Percentiles rank a stretch among this genome's conserved stretches.
Evolutionary conservation across 2,329 filamentous ascomycete genomes (phyloP).

Genomic region (Herpomyces periplanetae): DNA sequence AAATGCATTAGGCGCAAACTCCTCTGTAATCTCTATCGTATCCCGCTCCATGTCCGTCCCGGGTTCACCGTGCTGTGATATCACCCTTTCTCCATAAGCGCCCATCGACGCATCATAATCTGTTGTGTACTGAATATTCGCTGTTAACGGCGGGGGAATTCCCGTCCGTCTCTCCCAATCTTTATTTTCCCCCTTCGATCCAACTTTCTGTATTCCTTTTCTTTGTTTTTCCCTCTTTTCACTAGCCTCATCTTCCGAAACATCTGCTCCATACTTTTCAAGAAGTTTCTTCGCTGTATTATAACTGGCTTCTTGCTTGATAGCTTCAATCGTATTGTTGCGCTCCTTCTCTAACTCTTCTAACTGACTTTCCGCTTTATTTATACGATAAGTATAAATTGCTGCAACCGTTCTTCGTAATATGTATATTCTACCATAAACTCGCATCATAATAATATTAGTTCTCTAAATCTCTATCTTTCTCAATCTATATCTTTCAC

Average conservation of each 20-base stretch:
- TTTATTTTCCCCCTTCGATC: constrained; percentile 5
- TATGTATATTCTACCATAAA: constrained; percentile 59
- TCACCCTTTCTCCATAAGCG: constrained; percentile 6
- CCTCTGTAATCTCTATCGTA: constrained; percentile 11
- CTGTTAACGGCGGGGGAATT: constrained; percentile 19
- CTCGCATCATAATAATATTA: constrained; percentile 5
- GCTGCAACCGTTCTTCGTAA: constrained; percentile 22
- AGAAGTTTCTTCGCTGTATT: constrained; percentile 70
- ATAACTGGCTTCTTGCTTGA: constrained; percentile 82
- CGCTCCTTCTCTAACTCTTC: constrained; percentile 39
- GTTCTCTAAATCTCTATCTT: not conserved
- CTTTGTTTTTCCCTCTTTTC: constrained; percentile 4
- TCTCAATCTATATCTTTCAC: constrained; percentile 7
- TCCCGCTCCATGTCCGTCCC: too few species aligned
- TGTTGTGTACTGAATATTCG: constrained; percentile 15
- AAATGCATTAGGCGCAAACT: constrained; percentile 37
- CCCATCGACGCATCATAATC: constrained; percentile 3
- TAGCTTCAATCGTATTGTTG: constrained; percentile 52
- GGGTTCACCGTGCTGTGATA: constrained; percentile 2
- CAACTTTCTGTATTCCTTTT: constrained; percentile 6
- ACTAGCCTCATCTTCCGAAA: too few species aligned
- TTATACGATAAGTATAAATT: constrained; percentile 47
- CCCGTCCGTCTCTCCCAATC: constrained; percentile 11
- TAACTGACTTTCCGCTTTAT: constrained; percentile 22
- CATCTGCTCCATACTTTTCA: constrained; percentile 49